These are phyloP conservation scores for Lentinula sp. DNA, from an alignment of 768 basidiomycete genomes.

Conservation along the genomic window DNA sequence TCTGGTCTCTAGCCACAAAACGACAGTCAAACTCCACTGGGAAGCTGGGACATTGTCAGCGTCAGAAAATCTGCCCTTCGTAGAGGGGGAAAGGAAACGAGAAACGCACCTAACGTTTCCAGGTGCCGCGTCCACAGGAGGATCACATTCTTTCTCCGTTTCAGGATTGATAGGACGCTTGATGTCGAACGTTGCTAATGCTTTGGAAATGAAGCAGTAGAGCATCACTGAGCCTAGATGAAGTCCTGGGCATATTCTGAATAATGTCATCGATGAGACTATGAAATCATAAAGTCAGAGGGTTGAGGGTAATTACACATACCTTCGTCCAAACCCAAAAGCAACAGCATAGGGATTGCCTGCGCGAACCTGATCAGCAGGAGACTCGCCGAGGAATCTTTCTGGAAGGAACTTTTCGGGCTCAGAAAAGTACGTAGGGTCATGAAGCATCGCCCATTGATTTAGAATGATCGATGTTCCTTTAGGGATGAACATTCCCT, in stretches of 20 bases:
- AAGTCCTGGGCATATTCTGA: background rate
- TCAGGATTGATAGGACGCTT: background rate
- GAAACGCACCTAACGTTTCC: background rate
- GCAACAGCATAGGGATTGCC: background rate
- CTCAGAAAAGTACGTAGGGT: background rate
- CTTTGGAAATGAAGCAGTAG: background rate
- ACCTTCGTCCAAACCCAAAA: background rate
- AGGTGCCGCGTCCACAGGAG: background rate
- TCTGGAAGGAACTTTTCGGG: background rate
- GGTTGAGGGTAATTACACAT: background rate
- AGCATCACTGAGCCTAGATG: background rate
- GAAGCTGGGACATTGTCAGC: background rate
- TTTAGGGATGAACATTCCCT: conserved; percentile 23
- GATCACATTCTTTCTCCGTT: background rate
- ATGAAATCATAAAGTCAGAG: background rate
- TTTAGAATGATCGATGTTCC: conserved; percentile 22
- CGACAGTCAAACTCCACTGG: background rate
- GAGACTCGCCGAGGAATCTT: background rate
- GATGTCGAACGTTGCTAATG: background rate
- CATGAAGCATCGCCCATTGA: conserved; percentile 17
- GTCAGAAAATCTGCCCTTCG: background rate
- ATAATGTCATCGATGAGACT: background rate
- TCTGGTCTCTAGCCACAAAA: background rate
- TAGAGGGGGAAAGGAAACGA: background rate
- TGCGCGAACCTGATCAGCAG: background rate